Conservation (phyloP, 73 alveolate genomes). For the Tetrahymena borealis region DNA sequence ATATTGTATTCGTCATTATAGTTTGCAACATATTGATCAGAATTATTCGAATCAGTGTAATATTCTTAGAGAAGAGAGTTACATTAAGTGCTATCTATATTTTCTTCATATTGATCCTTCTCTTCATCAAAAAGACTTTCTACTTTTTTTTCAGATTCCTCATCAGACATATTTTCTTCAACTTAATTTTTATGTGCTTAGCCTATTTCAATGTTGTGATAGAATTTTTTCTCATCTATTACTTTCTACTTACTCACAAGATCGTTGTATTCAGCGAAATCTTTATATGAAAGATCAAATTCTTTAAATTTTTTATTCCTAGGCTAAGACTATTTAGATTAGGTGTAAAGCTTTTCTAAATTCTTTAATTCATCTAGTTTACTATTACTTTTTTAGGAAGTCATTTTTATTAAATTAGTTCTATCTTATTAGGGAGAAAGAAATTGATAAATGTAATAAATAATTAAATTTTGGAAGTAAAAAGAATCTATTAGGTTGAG, state of each 20-base stretch:
- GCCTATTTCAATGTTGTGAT: background rate
- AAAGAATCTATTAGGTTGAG: too few species aligned
- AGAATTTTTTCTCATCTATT: background rate
- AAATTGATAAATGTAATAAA: too few species aligned
- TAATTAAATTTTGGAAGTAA: too few species aligned
- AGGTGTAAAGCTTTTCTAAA: background rate
- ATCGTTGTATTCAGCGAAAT: background rate
- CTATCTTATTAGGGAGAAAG: too few species aligned
- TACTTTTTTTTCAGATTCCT: background rate
- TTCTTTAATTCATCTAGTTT: background rate
- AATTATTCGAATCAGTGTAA: background rate
- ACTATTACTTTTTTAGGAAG: background rate
- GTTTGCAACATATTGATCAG: background rate
- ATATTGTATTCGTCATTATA: background rate
- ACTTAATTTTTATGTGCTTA: background rate
- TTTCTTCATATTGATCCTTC: background rate
- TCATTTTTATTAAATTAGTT: background rate
- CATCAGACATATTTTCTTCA: background rate
- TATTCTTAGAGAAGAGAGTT: background rate
- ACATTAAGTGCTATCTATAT: background rate
- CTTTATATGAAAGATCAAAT: background rate
- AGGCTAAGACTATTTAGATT: background rate
- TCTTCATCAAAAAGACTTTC: background rate
- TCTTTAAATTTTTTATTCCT: background rate
- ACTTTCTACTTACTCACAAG: background rate